A percentile compares a stretch with the other conserved stretches of the same genome.
Evolutionary conservation across 2,329 filamentous ascomycete species (phyloP).

Genomic region (Arthrobotrys pseudoclavata): DNA sequence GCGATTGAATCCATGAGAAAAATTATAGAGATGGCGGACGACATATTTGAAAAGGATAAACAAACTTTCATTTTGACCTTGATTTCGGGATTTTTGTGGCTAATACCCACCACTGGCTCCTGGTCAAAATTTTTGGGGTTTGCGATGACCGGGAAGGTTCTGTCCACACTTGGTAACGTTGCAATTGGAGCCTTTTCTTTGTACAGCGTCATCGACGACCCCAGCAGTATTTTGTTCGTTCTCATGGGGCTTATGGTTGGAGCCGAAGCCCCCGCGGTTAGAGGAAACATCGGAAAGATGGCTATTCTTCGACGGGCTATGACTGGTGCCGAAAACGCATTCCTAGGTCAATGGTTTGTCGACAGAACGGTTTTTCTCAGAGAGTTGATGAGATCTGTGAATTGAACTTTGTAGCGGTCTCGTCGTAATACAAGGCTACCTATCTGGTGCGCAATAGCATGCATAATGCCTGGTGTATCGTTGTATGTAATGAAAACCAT

Average conservation of each 20-base stretch:
- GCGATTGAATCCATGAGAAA: constrained; percentile 20
- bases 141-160: not conserved
- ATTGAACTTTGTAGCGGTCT: not conserved
- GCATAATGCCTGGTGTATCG: too few species aligned
- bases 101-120: constrained; percentile 10
- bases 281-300: constrained; percentile 2
- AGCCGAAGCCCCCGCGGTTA: not conserved
- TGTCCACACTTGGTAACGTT: not conserved
- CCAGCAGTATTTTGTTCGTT: not conserved
- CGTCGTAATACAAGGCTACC: too few species aligned
- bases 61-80: constrained; percentile 18
- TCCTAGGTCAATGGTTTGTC: constrained; percentile 14
- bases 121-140: not conserved
- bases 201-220: constrained; percentile 23
- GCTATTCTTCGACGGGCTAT: constrained; percentile 17
- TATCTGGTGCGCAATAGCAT: too few species aligned
- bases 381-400: not conserved
- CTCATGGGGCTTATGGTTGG: constrained; percentile 14
- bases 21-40: constrained; percentile 12
- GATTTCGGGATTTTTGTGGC: constrained; percentile 13
- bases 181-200: constrained; percentile 7
- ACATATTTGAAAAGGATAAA: not conserved
- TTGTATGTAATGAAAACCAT: too few species aligned
- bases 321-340: constrained; percentile 5
- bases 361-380: constrained; percentile 3